Conservation (phyloP, 164 flowering plant species). For the Stephania japonica region DNA sequence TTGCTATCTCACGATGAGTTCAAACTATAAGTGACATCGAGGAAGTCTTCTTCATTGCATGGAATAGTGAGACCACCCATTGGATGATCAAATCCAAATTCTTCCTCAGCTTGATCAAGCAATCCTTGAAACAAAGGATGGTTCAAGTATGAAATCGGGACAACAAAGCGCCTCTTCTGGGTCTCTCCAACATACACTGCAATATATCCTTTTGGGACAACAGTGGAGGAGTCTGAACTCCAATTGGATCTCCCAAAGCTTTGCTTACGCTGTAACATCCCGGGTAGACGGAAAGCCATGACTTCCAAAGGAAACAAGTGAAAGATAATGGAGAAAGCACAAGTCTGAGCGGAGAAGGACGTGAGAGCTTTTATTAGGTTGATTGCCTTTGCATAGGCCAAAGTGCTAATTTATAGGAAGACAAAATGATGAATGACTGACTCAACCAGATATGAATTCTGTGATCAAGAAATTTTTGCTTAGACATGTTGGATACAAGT, state of each 20-base stretch:
- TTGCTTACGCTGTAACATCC: conserved; percentile 6
- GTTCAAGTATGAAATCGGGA: neutral
- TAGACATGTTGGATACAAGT: conserved; percentile 4
- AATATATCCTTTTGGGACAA: neutral
- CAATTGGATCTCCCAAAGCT: neutral
- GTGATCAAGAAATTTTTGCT: neutral
- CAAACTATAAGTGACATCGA: neutral
- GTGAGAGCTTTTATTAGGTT: neutral
- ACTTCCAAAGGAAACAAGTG: neutral
- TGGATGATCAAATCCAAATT: neutral
- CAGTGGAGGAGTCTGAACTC: neutral
- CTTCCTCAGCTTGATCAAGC: neutral
- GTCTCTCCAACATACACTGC: neutral
- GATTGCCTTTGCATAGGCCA: neutral
- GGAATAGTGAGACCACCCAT: conserved; percentile 4
- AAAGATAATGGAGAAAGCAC: neutral
- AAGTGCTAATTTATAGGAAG: neutral
- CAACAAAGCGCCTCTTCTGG: neutral
- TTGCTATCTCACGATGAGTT: neutral
- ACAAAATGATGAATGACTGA: neutral
- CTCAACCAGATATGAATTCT: neutral
- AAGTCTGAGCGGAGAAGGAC: neutral
- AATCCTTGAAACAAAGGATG: neutral
- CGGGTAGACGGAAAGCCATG: conserved; percentile 17
- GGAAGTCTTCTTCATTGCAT: neutral